Percentiles rank a stretch among this genome's conserved stretches.
Evolutionary conservation across 345 rosid species (phyloP).

Genomic region (Heritiera littoralis): DNA sequence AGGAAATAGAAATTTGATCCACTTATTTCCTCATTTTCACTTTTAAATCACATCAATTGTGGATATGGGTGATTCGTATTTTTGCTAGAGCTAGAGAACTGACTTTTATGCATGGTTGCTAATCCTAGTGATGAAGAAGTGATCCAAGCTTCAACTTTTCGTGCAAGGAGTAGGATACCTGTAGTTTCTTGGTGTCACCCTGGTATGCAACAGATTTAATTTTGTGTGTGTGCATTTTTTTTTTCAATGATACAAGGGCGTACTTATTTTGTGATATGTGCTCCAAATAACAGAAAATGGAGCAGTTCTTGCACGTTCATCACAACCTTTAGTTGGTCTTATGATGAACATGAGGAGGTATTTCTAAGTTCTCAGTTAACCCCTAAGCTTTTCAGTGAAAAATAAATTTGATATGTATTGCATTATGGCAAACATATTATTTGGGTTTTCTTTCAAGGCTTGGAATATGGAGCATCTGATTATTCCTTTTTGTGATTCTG

Average conservation of each 20-base stretch:
- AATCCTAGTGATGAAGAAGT: constrained; percentile 77
- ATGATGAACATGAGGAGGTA: constrained; percentile 99
- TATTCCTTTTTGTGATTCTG: constrained; percentile 3
- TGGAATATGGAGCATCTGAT: constrained; percentile 11
- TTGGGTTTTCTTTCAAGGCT: constrained; percentile 30
- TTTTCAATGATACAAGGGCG: constrained; percentile 14
- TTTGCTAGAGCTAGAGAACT: constrained; percentile 21
- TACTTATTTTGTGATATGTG: constrained; percentile 26
- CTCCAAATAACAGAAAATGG: constrained; percentile 59
- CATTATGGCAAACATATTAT: background rate
- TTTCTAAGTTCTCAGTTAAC: constrained; percentile 20
- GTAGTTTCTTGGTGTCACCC: constrained; percentile 96
- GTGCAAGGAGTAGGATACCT: constrained; percentile 86
- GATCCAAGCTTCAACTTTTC: constrained; percentile 82
- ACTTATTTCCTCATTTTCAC: constrained; percentile 17
- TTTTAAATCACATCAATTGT: background rate
- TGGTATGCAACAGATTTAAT: constrained; percentile 45
- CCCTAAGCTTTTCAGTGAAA: background rate
- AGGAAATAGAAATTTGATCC: constrained; percentile 7
- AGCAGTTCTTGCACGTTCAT: constrained; percentile 98
- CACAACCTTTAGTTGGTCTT: constrained; percentile 95
- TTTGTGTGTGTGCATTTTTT: constrained; percentile 5
- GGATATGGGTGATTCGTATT: constrained; percentile 1
- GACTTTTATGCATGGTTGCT: constrained; percentile 28
- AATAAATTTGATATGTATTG: background rate